phyloP scores from a whole-genome alignment of 352 stramenopile genomes.

The Phytopythium delawarense region DNA sequence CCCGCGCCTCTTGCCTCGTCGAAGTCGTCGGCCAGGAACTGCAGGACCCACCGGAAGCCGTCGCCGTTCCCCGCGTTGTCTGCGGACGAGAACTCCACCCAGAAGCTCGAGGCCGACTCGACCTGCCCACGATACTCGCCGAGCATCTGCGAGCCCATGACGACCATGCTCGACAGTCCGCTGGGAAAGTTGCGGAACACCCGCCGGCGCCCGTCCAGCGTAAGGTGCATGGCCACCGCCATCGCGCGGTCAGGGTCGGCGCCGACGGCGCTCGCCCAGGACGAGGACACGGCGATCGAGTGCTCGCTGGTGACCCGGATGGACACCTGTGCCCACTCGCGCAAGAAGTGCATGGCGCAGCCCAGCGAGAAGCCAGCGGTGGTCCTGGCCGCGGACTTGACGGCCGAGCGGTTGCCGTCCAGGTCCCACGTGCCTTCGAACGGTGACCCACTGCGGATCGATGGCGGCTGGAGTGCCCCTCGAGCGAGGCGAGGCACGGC shows the following conservation, averaged over 20 bases:
- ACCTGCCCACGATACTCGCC: constrained; percentile 46
- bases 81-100: constrained; percentile 31
- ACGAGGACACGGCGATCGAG: constrained; percentile 16
- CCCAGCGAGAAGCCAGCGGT: constrained; percentile 14
- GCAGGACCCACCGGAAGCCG: constrained; percentile 18
- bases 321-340: constrained; percentile 21
- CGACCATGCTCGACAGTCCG: constrained; percentile 32
- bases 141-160: constrained; percentile 23
- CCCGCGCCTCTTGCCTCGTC: not conserved
- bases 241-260: constrained; percentile 1
- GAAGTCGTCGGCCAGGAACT: constrained; percentile 12
- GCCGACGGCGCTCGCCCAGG: constrained; percentile 7
- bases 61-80: not conserved
- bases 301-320: constrained; percentile 10
- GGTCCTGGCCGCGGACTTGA: constrained; percentile 12
- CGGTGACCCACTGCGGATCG: constrained; percentile 6
- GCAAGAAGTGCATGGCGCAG: constrained; percentile 26
- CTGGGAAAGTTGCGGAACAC: constrained; percentile 43
- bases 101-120: constrained; percentile 19
- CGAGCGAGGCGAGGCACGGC: not conserved
- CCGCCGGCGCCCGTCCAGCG: constrained; percentile 34
- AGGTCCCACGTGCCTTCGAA: constrained; percentile 29
- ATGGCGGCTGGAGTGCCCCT: not conserved
- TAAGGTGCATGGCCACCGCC: constrained; percentile 20
- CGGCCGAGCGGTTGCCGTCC: constrained; percentile 15